A percentile compares a stretch with the other conserved stretches of the same genome.
Conservation (phyloP, 2,329 filamentous ascomycete species). For the Lizonia empirigonia region DNA sequence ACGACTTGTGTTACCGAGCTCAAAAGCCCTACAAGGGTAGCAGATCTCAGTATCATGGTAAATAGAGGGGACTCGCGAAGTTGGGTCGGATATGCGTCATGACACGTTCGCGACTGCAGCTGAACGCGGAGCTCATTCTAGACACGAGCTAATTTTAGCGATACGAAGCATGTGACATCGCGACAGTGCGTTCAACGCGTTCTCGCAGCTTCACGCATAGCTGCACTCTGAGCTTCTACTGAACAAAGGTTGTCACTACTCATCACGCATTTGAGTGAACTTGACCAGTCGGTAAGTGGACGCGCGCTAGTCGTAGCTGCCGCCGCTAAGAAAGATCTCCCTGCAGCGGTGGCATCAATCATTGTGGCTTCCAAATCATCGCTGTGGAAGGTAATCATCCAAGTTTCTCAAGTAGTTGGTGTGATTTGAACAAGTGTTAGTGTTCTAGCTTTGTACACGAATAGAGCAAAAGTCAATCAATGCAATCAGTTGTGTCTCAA, state of each 20-base stretch:
- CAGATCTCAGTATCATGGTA: constrained; percentile 24
- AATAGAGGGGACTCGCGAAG: not conserved
- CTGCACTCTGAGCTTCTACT: not conserved
- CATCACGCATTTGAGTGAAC: not conserved
- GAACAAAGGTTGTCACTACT: too few species aligned
- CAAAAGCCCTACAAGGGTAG: constrained; percentile 8
- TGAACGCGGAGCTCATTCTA: not conserved
- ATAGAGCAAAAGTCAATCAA: too few species aligned
- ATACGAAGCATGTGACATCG: constrained; percentile 9
- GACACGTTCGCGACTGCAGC: constrained; percentile 17
- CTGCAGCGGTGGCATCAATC: constrained; percentile 10
- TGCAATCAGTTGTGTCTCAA: too few species aligned
- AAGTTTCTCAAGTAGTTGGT: not conserved
- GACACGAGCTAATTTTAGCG: constrained; percentile 13
- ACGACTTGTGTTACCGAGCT: constrained; percentile 1
- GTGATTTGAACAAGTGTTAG: too few species aligned
- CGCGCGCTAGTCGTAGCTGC: constrained; percentile 7
- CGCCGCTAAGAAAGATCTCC: constrained; percentile 13
- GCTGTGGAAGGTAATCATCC: not conserved
- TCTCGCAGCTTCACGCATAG: not conserved
- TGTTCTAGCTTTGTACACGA: too few species aligned
- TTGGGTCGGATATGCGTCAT: not conserved
- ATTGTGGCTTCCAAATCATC: not conserved
- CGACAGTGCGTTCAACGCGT: not conserved
- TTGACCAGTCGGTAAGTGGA: not conserved